phyloP scores from a whole-genome alignment of 2,329 filamentous ascomycete species.

The Lithohypha guttulata region DNA sequence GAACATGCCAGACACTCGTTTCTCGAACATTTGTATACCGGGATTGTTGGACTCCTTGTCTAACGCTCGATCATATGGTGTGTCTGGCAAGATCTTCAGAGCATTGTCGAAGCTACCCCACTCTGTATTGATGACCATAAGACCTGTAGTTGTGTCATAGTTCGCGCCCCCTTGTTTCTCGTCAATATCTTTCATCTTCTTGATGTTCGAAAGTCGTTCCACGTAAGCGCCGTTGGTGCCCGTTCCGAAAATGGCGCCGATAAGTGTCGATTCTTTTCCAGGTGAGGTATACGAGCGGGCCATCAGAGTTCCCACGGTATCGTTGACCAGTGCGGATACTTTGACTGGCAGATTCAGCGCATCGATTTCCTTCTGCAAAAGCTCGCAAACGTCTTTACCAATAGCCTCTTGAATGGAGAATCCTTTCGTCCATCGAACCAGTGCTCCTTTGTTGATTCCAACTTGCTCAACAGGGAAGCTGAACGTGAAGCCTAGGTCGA shows the following conservation, averaged over 20 bases:
- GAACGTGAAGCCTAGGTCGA: slow-evolving; percentile 96
- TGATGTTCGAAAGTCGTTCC: slow-evolving; percentile 77
- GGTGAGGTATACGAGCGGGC: slow-evolving; percentile 90
- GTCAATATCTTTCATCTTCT: slow-evolving; percentile 55
- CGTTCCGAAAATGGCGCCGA: slow-evolving; percentile 97
- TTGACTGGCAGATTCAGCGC: slow-evolving; percentile 74
- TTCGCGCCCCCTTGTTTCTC: slow-evolving; percentile 42
- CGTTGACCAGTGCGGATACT: slow-evolving; percentile 93
- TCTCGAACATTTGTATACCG: slow-evolving; percentile 97
- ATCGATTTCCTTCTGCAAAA: slow-evolving; percentile 85
- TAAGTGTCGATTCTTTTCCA: slow-evolving; percentile 70
- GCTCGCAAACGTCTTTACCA: slow-evolving; percentile 84
- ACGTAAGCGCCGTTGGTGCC: slow-evolving; percentile 97
- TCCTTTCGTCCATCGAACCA: slow-evolving; percentile 97
- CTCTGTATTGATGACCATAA: slow-evolving; percentile 97
- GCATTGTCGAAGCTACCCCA: slow-evolving; percentile 98
- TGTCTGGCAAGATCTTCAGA: slow-evolving; percentile 76
- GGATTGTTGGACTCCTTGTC: slow-evolving; percentile 79
- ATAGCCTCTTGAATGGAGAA: slow-evolving; percentile 94
- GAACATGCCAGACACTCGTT: slow-evolving; percentile 97
- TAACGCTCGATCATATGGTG: slow-evolving; percentile 67
- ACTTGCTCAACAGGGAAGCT: slow-evolving; percentile 91
- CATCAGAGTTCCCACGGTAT: slow-evolving; percentile 96
- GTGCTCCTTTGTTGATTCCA: slow-evolving; percentile 85
- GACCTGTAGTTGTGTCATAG: slow-evolving; percentile 69